Evolutionary conservation across 805 yeast genomes (phyloP), one percentile per base, ranked within the genome.

Genomic region (Kazachstania viticola): DNA sequence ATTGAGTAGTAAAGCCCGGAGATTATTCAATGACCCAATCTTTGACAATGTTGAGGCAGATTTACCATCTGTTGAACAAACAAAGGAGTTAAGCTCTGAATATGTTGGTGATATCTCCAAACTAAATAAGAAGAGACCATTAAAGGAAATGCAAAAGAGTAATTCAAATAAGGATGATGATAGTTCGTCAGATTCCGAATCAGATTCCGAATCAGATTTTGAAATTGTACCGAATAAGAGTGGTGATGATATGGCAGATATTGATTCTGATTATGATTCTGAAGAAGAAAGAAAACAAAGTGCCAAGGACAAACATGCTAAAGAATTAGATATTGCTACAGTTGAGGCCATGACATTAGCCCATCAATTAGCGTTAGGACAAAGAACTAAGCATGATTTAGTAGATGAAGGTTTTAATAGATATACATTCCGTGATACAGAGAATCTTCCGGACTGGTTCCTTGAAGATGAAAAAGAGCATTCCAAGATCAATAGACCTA

Each of bases 281-380:
- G 79, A 73, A 21, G 74, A 65, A 31, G 79, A 74, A 50, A 54
- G 46, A 33, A 61, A 47, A 37, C 62, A 57, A 40, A 64, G 60
- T 47, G 53, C 50, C 46, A 62, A 30, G 46, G 62, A 52, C 42
- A 61, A 56, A 17, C 82, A 79, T 42, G 62, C 71, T 36, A 66
- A 72, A 32, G 79, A 73, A 38, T 75, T 83, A 30, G 94, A 83
- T 41, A 64, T 87, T 38, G 93, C 91, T 14, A 85, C 95, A 2
- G 94, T 80, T 1, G 94, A 85, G 54, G 95, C 95, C 4, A 91
- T 91, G 99, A 91, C 98, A 0, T 63, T 91, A 47, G 98, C 98
- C 0, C 99, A 91, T 53, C 85, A 91, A 58, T 67, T 91, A 25
- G 98, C 97, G 0, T 58, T 84, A 17, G 95, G 95, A 8, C 85